Evolutionary conservation across 306 rosid genomes (phyloP).

Genomic region (Leucaena leucocephala): DNA sequence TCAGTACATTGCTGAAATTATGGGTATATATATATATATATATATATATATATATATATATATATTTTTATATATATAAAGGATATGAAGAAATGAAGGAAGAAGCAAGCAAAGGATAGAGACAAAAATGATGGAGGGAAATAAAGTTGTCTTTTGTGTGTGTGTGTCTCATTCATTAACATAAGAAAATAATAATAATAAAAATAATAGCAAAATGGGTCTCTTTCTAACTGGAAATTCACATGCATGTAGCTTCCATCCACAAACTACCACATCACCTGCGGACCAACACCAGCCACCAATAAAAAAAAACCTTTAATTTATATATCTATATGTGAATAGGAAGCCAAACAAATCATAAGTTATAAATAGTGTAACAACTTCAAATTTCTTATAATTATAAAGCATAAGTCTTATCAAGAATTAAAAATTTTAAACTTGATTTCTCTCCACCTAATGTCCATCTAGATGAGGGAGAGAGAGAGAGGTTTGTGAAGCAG

Average conservation of each 20-base stretch:
- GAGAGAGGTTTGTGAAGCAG: neutral
- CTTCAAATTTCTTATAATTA: no score
- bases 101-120: constrained; percentile 23
- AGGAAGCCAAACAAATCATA: no score
- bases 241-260: constrained; percentile 41
- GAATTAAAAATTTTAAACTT: no score
- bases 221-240: constrained; percentile 42
- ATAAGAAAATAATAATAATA: constrained; percentile 1
- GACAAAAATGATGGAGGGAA: constrained; percentile 36
- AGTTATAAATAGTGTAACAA: no score
- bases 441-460: neutral
- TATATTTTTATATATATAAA: no score
- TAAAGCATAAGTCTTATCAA: no score
- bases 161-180: neutral
- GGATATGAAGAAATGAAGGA: constrained; percentile 14
- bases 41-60: no score
- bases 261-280: constrained; percentile 29
- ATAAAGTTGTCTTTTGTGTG: constrained; percentile 37
- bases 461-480: no score
- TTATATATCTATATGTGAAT: no score
- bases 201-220: constrained; percentile 15
- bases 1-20: constrained; percentile 19
- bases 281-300: neutral
- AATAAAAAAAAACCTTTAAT: neutral
- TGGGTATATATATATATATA: no score